These are phyloP conservation scores for Aspergillus pseudoterreus DNA, from an alignment of 2,329 filamentous ascomycete species.

Conservation along the genomic window DNA sequence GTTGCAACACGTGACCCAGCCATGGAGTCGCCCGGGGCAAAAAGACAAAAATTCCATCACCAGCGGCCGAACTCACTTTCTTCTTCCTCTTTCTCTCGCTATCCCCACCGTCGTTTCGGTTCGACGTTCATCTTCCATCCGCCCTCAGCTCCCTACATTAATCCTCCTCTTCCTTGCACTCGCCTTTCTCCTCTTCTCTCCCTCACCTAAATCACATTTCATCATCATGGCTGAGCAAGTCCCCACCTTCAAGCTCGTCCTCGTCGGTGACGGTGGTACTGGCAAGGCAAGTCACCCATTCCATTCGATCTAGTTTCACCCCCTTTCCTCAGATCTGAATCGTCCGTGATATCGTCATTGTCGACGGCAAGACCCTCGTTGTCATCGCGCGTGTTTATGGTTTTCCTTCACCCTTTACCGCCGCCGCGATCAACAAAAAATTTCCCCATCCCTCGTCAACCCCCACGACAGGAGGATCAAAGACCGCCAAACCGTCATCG, in stretches of 20 bases:
- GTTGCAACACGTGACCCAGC: constrained; percentile 16
- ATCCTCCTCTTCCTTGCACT: constrained; percentile 9
- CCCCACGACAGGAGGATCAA: neutral
- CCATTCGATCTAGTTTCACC: constrained; percentile 6
- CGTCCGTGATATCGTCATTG: neutral
- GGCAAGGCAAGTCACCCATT: constrained; percentile 73
- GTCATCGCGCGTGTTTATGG: constrained; percentile 7
- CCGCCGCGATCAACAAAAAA: constrained; percentile 26
- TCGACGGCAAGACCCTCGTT: neutral
- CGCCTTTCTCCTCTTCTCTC: constrained; percentile 13
- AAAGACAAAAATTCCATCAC: constrained; percentile 28
- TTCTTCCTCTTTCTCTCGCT: constrained; percentile 24
- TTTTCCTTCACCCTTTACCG: constrained; percentile 16
- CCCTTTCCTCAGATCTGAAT: neutral
- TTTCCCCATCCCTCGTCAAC: constrained; percentile 20
- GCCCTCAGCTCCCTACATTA: constrained; percentile 8
- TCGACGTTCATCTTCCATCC: constrained; percentile 14
- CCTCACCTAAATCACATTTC: constrained; percentile 17
- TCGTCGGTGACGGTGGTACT: constrained; percentile 98
- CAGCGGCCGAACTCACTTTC: constrained; percentile 18
- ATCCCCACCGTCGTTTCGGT: constrained; percentile 21
- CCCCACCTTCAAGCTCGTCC: constrained; percentile 99
- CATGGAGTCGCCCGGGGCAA: constrained; percentile 14
- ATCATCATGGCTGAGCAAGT: constrained; percentile 59
- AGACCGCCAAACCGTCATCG: constrained; percentile 7